Base-by-base conservation (phyloP, 2,329 filamentous ascomycete species). In the Chlorencoelia australis region DNA sequence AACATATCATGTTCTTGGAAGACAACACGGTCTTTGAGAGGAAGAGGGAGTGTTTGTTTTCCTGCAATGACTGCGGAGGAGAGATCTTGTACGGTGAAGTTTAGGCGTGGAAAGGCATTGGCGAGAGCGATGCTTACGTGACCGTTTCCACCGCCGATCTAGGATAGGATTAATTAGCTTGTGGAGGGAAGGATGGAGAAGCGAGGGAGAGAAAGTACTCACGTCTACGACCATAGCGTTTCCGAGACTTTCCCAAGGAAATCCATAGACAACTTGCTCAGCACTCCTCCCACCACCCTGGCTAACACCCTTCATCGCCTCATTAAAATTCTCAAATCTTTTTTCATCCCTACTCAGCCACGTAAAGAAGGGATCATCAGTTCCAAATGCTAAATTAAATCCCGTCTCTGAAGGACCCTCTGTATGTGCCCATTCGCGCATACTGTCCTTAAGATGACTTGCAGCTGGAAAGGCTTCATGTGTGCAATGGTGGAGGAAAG, bases 41-140 rank as follows among this genome's bases (percentile, higher is more conserved):
- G 0, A 48, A 53, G 37, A 65, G 59, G 44, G 61, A 59, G 32
- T 63, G 55, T 33, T 63, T 54, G 3, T 45, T 41, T 30, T 50
- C 43, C 20, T 38, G 40, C n/a, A 18, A 29, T 13, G 34, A 30
- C 11, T 21, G 32, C 13, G 7, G 13, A n/a, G 2, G 35, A 27
- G 15, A 37, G 35, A 14, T 47, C 45, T 38, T 47, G 38, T n/a
- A 46, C 46, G 15, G 52, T 28, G 20, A 53, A 48, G 14, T 52
- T 49, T 5, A 57, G 36, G 5, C 37, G 33, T 4, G 50, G 46
- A 25, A 42, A 42, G 5, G 32, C 38, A 14, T 42, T 39, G 15
- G 49, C 49, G 19, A 54, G 36, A 11, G 41, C 43, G 4, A 50
- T 44, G 7, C 45, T 43, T 19, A 51, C 38, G 24, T 36, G 40